Conservation (phyloP, 768 basidiomycete genomes). For the Lepiota brunneoincarnata region DNA sequence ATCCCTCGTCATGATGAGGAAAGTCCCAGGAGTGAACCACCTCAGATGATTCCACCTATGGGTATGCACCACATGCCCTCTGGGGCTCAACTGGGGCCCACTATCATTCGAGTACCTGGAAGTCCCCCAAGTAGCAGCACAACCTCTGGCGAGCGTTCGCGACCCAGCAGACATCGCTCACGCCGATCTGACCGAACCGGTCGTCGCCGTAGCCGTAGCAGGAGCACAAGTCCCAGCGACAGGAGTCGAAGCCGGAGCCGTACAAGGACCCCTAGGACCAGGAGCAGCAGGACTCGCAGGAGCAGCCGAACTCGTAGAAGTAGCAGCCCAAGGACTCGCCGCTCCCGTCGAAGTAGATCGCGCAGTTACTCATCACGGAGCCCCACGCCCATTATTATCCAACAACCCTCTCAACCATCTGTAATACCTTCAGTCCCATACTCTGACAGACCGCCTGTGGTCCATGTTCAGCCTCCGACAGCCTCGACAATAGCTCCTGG, state of each 20-base stretch:
- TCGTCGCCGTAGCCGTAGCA: constrained; percentile 11
- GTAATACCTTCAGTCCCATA: background rate
- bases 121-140: constrained; percentile 12
- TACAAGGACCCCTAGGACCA: constrained; percentile 14
- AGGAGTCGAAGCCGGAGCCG: constrained; percentile 17
- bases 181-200: constrained; percentile 7
- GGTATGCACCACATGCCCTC: too few species aligned
- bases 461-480: constrained; percentile 18
- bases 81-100: background rate
- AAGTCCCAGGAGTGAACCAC: constrained; percentile 8
- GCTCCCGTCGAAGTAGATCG: constrained; percentile 3
- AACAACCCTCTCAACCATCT: background rate
- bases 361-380: constrained; percentile 4
- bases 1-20: constrained; percentile 18
- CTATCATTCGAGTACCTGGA: background rate
- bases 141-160: background rate
- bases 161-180: constrained; percentile 9
- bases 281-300: constrained; percentile 14
- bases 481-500: constrained; percentile 17
- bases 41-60: constrained; percentile 5
- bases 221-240: constrained; percentile 15
- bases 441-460: background rate
- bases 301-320: constrained; percentile 2
- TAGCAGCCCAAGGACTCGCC: background rate
- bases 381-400: constrained; percentile 9